Evolutionary conservation across 73 alveolate species (phyloP), one percentile per base, ranked within the genome.

Genomic region (Paramecium bursaria): DNA sequence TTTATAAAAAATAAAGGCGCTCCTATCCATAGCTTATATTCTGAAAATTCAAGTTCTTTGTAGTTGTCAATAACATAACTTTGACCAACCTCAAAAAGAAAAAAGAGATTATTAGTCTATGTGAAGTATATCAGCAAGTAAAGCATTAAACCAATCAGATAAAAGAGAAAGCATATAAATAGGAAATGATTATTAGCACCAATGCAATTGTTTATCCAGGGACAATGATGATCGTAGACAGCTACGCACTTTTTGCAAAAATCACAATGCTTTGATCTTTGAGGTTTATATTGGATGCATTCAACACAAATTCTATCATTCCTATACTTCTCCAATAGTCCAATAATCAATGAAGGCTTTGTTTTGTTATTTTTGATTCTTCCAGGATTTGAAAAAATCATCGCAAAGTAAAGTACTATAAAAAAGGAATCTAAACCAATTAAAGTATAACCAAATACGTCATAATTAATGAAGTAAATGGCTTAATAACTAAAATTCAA

Each of bases 181-280:
- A 14, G 7, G 14, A 67, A 67, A 67, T 67, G 61, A 52, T 91
- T 91, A 27, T 60, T 82, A 21, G 75, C 87, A 13, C 96, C 96
- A 1, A 91, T 91, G 48, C 97, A 92, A 74, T 80, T 92, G 79
- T 90, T 90, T 4, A 92, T 86, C 97, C 97, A 92, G 10, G 97
- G 97, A 23, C 97, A 92, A 73, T 92, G 97, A 51, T 92, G 97
- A 55, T 92, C 97, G 44, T 79, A 79, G 1, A 73, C 76, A 4
- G 51, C 74, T 15, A 79, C 75, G 54, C 89, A 79, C 25, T 74
- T 52, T 27, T 79, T 79, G 42, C 89, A 79, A 46, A 79, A 42
- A 42, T 53, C 76, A 79, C 89, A 79, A 46, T 79, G 89, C 31
- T 57, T 54, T 21, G 85, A 22, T 79, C 89, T 79, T 54, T 15